Conservation (phyloP, 2,329 filamentous ascomycete genomes). For the Pseudogymnoascus sp. region DNA sequence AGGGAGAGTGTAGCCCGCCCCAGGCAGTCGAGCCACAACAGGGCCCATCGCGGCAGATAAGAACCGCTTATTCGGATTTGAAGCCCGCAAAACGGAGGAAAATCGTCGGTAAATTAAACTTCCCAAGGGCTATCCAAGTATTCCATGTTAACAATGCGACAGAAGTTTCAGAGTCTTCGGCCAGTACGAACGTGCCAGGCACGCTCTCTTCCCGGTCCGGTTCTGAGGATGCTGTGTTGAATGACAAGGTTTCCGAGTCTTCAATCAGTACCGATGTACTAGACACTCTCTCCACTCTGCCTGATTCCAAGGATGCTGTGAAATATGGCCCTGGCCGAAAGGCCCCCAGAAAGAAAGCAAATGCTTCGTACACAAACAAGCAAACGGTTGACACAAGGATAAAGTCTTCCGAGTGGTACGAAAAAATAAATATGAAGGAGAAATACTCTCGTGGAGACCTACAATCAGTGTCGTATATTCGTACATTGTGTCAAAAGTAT, state of each 20-base stretch:
- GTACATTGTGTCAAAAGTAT: slow-evolving; percentile 14
- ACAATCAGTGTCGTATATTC: slow-evolving; percentile 12
- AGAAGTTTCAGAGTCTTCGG: neutral
- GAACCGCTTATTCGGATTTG: neutral
- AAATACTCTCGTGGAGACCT: slow-evolving; percentile 12
- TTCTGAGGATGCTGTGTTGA: neutral
- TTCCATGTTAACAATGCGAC: neutral
- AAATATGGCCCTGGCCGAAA: slow-evolving; percentile 10
- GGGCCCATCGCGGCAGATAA: neutral
- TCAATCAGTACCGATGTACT: neutral
- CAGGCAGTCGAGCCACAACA: neutral
- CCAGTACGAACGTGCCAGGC: neutral
- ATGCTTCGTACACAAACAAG: neutral
- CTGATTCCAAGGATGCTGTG: neutral
- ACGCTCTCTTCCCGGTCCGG: neutral
- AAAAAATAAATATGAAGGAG: slow-evolving; percentile 10
- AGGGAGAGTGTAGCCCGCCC: neutral
- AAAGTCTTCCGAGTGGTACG: slow-evolving; percentile 14
- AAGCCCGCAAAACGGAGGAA: neutral
- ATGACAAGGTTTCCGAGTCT: neutral
- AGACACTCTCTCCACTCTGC: neutral
- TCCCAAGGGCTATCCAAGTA: neutral
- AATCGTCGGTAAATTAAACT: neutral
- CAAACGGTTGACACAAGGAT: slow-evolving; percentile 11
- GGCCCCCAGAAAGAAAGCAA: slow-evolving; percentile 4